Percentiles rank a stretch among this genome's conserved stretches.
Conservation (phyloP, 495 filamentous ascomycete genomes). For the Daldinia childiae region DNA sequence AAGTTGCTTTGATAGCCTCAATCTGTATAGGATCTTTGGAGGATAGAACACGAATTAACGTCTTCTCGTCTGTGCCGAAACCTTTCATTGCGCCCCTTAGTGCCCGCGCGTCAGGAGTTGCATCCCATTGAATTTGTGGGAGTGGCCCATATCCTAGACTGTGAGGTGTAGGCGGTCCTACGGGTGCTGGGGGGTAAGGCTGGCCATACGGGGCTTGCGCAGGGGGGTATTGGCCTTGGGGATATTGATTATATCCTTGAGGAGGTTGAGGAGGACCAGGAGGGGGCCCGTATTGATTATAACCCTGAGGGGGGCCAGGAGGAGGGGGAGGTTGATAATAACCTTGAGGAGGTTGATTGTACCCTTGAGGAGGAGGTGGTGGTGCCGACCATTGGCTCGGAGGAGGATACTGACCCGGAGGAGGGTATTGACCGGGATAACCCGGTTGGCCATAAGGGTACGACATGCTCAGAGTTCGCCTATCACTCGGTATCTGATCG, state of each 20-base stretch:
- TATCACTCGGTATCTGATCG: background rate
- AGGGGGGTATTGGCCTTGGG: slow-evolving; percentile 55
- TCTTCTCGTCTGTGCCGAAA: slow-evolving; percentile 84
- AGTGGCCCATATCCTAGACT: slow-evolving; percentile 70
- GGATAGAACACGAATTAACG: slow-evolving; percentile 72
- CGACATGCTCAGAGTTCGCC: slow-evolving; percentile 30
- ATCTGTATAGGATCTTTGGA: slow-evolving; percentile 78
- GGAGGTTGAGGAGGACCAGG: background rate
- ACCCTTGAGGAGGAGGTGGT: slow-evolving; percentile 26
- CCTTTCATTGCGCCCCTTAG: slow-evolving; percentile 90
- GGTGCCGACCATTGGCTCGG: slow-evolving; percentile 39
- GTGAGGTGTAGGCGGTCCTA: slow-evolving; percentile 61
- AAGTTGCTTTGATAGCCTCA: slow-evolving; percentile 71
- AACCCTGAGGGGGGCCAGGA: slow-evolving; percentile 20
- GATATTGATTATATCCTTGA: slow-evolving; percentile 38
- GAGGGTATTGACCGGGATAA: slow-evolving; percentile 38
- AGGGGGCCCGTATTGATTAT: slow-evolving; percentile 3
- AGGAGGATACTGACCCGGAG: slow-evolving; percentile 47
- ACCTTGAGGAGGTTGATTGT: slow-evolving; percentile 27
- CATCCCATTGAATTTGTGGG: slow-evolving; percentile 71
- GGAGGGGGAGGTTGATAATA: background rate
- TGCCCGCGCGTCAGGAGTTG: slow-evolving; percentile 69
- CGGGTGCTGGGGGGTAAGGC: slow-evolving; percentile 35
- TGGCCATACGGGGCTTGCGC: slow-evolving; percentile 43
- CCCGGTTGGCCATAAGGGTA: slow-evolving; percentile 37